Evolutionary conservation across 2,329 filamentous ascomycete genomes (phyloP).

Genomic region (Aaosphaeria pasadenensis): DNA sequence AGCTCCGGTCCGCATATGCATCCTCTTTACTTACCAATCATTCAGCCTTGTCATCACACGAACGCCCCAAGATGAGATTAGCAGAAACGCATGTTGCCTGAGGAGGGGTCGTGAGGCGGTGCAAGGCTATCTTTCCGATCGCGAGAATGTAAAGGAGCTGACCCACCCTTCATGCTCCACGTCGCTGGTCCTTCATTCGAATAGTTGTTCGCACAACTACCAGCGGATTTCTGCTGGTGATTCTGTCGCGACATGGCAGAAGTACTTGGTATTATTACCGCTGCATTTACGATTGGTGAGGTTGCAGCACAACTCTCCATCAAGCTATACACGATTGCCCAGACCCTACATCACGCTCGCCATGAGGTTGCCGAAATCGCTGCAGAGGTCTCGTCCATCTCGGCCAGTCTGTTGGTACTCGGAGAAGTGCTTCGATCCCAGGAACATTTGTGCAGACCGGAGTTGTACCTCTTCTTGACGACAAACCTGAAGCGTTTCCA

Average conservation of each 20-base stretch:
- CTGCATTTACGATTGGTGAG: slow-evolving; percentile 11
- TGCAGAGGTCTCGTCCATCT: slow-evolving; percentile 6
- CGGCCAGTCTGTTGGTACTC: slow-evolving; percentile 5
- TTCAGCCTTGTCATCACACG: too few relatives aligned
- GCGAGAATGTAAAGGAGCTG: too few relatives aligned
- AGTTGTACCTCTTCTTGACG: slow-evolving; percentile 4
- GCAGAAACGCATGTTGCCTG: too few relatives aligned
- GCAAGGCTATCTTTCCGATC: too few relatives aligned
- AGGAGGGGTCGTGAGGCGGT: too few relatives aligned
- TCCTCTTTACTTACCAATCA: too few relatives aligned
- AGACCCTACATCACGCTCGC: slow-evolving; percentile 14
- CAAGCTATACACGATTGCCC: slow-evolving; percentile 11
- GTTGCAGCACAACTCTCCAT: slow-evolving; percentile 14
- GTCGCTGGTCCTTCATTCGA: too few relatives aligned
- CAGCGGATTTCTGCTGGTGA: too few relatives aligned
- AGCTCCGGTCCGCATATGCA: too few relatives aligned
- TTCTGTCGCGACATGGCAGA: neutral
- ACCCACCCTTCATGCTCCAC: too few relatives aligned
- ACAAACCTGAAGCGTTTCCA: slow-evolving; percentile 6
- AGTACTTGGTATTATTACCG: slow-evolving; percentile 3
- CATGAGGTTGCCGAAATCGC: slow-evolving; percentile 16
- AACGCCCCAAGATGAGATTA: too few relatives aligned
- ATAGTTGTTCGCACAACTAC: too few relatives aligned
- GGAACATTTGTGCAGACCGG: slow-evolving; percentile 8
- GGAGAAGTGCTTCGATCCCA: slow-evolving; percentile 5